phyloP scores from a whole-genome alignment of 169 alveolate genomes.

The Babesia sp. region DNA sequence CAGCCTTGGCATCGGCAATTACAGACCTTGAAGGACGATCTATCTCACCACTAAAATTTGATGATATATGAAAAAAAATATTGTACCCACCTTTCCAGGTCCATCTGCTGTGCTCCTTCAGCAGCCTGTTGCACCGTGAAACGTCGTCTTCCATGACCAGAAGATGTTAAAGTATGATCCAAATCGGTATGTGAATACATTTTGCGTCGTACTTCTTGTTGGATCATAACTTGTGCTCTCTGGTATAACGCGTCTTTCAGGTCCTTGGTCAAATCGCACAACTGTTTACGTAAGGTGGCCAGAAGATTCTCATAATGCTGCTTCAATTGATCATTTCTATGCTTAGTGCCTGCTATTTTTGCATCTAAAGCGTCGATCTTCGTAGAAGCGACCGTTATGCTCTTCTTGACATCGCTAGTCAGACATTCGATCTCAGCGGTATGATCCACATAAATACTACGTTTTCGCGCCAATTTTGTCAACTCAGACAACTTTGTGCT shows the following conservation, averaged over 20 bases:
- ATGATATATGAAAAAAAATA: background rate
- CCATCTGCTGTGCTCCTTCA: constrained; percentile 62
- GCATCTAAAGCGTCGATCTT: constrained; percentile 43
- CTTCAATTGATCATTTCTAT: constrained; percentile 43
- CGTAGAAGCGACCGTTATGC: constrained; percentile 35
- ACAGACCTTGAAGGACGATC: constrained; percentile 51
- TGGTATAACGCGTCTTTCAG: constrained; percentile 74
- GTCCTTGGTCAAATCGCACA: constrained; percentile 65
- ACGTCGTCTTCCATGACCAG: constrained; percentile 25
- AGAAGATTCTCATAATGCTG: constrained; percentile 59
- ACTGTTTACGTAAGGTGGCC: constrained; percentile 37
- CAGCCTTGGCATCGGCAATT: constrained; percentile 62
- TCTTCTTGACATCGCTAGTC: constrained; percentile 54
- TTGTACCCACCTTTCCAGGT: constrained; percentile 56
- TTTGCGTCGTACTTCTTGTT: constrained; percentile 73
- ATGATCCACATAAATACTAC: constrained; percentile 64
- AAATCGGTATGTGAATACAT: constrained; percentile 68
- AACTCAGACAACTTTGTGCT: constrained; percentile 30
- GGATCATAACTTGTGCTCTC: constrained; percentile 73
- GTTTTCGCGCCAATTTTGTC: constrained; percentile 47
- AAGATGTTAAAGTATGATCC: constrained; percentile 4
- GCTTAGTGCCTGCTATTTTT: background rate
- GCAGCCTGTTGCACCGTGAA: constrained; percentile 52
- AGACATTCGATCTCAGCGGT: constrained; percentile 52
- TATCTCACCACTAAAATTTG: constrained; percentile 26